These are phyloP conservation scores for Boletus speciosus DNA, from an alignment of 768 basidiomycete species.

Conservation along the genomic window DNA sequence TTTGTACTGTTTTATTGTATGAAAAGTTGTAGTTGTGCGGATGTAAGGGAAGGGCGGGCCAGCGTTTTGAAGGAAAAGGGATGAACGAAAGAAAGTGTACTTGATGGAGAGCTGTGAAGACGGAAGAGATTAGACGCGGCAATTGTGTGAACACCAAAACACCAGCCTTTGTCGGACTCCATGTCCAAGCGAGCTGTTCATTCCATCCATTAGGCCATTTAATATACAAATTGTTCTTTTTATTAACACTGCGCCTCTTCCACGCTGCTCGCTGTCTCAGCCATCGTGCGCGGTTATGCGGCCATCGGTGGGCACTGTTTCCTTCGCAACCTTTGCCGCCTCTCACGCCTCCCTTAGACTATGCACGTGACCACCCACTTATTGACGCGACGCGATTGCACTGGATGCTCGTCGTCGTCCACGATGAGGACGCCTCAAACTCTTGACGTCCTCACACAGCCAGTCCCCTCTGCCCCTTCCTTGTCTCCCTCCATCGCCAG, in stretches of 20 bases:
- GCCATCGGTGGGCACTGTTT: not conserved
- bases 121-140: slow-evolving; percentile 17
- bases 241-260: slow-evolving; percentile 4
- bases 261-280: slow-evolving; percentile 9
- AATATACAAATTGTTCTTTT: not conserved
- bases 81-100: slow-evolving; percentile 5
- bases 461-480: slow-evolving; percentile 26
- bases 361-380: slow-evolving; percentile 11
- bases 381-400: slow-evolving; percentile 7
- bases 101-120: slow-evolving; percentile 13
- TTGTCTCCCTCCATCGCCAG: slow-evolving; percentile 5
- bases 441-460: slow-evolving; percentile 27
- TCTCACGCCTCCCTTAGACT: not conserved
- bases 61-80: slow-evolving; percentile 19
- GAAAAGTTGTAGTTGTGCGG: slow-evolving; percentile 3
- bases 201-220: not conserved
- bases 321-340: slow-evolving; percentile 10
- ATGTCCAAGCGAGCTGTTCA: not conserved
- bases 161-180: not conserved
- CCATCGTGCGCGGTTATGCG: slow-evolving; percentile 8
- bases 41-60: slow-evolving; percentile 19
- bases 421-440: slow-evolving; percentile 18
- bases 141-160: slow-evolving; percentile 10
- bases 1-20: slow-evolving; percentile 10
- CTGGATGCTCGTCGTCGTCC: slow-evolving; percentile 3